Conservation (phyloP, 352 stramenopile genomes). For the Pilasporangium apinafurcum region DNA sequence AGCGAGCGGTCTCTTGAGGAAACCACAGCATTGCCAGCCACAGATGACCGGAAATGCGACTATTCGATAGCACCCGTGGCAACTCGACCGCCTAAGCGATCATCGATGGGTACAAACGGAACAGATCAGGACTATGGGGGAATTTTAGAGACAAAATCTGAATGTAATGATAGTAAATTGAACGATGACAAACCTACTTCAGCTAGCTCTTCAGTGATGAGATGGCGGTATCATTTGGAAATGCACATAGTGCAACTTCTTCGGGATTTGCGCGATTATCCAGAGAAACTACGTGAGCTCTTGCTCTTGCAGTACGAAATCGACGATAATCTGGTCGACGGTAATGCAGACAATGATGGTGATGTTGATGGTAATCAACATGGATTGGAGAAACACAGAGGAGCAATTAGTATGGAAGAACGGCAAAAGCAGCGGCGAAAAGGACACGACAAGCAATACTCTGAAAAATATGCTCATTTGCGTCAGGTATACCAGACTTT, state of each 20-base stretch:
- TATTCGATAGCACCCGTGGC: constrained; percentile 4
- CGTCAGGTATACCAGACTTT: constrained; percentile 31
- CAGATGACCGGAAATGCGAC: constrained; percentile 3
- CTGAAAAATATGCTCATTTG: constrained; percentile 7
- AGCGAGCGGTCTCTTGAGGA: constrained; percentile 5
- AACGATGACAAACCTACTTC: too few relatives aligned
- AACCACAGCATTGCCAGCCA: constrained; percentile 1
- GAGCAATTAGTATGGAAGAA: not conserved
- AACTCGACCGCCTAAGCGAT: not conserved
- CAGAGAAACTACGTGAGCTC: constrained; percentile 25
- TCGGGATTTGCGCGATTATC: constrained; percentile 24
- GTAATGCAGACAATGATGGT: not conserved
- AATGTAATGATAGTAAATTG: too few relatives aligned
- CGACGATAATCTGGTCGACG: constrained; percentile 2
- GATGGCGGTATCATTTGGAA: constrained; percentile 36
- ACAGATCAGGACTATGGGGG: not conserved
- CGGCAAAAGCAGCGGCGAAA: not conserved
- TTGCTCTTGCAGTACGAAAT: constrained; percentile 17
- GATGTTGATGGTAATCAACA: not conserved
- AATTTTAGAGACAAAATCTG: not conserved
- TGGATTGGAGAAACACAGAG: not conserved
- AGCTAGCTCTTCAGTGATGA: not conserved
- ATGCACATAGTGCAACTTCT: constrained; percentile 38
- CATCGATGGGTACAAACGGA: not conserved
- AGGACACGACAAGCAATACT: constrained; percentile 2